Base-by-base conservation (phyloP, 148 eudicot genomes). In the Amaranthus palmeri region DNA sequence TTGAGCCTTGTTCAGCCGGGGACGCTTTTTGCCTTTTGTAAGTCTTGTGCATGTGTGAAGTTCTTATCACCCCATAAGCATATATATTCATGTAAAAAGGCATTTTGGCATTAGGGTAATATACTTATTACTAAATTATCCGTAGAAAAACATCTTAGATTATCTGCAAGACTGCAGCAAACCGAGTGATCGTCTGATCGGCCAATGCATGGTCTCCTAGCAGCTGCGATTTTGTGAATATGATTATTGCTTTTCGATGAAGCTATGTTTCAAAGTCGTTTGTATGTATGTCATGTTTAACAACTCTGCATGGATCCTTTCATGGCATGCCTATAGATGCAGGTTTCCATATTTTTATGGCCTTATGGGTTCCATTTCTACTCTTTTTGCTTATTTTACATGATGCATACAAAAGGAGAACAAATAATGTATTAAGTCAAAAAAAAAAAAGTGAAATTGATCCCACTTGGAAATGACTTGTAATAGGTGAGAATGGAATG, bases 101-200 rank as follows among this genome's bases (percentile, higher is more conserved):
- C 49, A 45, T 18, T 25, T 25, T 25, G 36, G 36, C 36, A 25
- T 25, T 25, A 10, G 36, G 9, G n/a, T 6, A 45, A 65, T 48
- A 65, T 0, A 58, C 42, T 60, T 60, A 14, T 18, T 8, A 42
- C 40, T n/a, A 8, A 41, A 7, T 53, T 6, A 48, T 52, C 12
- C 50, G 25, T 71, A 18, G 47, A 59, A 60, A 56, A 40, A 3
- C 50, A 40, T 56, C 65, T 11, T 0, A 40, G 25, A 60, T 71
- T 25, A 43, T 71, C 59, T 70, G 69, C 54, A 47, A 15, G 54
- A 43, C 65, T 58, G 65, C 52, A 44, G 72, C 60, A n/a, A 43
- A 56, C 12, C 15, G 52, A 13, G 68, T 46, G 53, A 65, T 15
- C 47, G 67, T 4, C 18, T 46, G 53, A 65, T 15, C 47, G 67